phyloP scores from a whole-genome alignment of 805 yeast genomes.

The Henningerozyma blattae region DNA sequence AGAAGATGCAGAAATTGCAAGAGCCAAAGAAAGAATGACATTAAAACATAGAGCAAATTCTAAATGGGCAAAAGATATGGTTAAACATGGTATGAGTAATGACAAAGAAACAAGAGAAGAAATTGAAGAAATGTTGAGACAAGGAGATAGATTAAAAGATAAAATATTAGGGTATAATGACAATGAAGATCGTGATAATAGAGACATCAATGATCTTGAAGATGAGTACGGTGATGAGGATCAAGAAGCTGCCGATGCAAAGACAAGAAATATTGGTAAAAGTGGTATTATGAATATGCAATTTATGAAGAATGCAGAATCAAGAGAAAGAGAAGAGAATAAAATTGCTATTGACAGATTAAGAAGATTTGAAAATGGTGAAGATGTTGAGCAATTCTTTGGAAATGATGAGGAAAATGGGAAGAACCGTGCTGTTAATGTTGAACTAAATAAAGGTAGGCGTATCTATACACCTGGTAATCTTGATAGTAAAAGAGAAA shows the following conservation, averaged over 20 bases:
- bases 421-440: constrained; percentile 34
- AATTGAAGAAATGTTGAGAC: constrained; percentile 86
- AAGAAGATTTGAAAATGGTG: constrained; percentile 36
- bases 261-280: constrained; percentile 54
- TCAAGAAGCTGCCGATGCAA: constrained; percentile 20
- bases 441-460: constrained; percentile 59
- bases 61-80: constrained; percentile 84
- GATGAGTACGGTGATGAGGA: constrained; percentile 31
- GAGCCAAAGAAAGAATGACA: constrained; percentile 90
- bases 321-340: constrained; percentile 50
- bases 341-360: constrained; percentile 38
- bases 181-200: constrained; percentile 30
- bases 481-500: constrained; percentile 16
- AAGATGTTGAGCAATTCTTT: constrained; percentile 27
- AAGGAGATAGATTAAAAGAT: constrained; percentile 64
- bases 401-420: constrained; percentile 19
- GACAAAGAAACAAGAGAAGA: constrained; percentile 78
- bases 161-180: constrained; percentile 60
- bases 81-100: constrained; percentile 80
- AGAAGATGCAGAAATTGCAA: constrained; percentile 54
- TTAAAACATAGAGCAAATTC: constrained; percentile 80
- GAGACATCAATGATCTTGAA: constrained; percentile 40
- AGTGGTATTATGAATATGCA: constrained; percentile 90
- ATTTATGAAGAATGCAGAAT: constrained; percentile 86
- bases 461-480: constrained; percentile 60